Evolutionary conservation across 805 yeast genomes (phyloP).

Genomic region (Dipodascus geniculatus): DNA sequence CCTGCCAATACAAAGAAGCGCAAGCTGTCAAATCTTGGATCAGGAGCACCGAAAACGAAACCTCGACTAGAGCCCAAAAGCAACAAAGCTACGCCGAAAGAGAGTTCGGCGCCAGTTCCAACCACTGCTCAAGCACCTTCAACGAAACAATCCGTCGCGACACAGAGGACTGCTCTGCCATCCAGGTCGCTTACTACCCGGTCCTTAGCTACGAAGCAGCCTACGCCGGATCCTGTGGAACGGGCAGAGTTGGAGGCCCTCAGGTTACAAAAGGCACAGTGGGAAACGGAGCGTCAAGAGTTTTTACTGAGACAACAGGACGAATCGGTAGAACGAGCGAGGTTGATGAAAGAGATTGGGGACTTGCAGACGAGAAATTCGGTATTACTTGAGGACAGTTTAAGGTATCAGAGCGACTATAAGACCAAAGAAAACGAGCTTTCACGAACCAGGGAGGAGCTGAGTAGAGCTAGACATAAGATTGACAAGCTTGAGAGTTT

Average conservation of each 20-base stretch:
- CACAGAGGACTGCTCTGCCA: background rate
- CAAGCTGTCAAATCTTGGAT: background rate
- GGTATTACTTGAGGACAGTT: background rate
- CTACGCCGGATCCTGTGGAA: slow-evolving; percentile 18
- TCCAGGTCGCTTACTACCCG: background rate
- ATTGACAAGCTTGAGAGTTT: background rate
- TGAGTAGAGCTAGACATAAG: background rate
- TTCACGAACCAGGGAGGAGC: background rate
- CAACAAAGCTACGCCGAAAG: background rate
- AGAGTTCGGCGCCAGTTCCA: no score
- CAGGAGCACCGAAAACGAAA: background rate
- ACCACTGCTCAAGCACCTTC: no score
- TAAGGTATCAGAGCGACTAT: background rate
- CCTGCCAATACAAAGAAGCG: background rate
- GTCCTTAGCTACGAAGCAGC: background rate
- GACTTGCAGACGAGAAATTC: slow-evolving; percentile 18
- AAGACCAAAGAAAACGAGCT: background rate
- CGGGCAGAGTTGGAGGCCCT: slow-evolving; percentile 40
- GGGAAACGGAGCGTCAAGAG: slow-evolving; percentile 30
- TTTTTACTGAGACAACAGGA: slow-evolving; percentile 23
- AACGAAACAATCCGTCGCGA: no score
- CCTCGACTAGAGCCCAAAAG: background rate
- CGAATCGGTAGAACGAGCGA: slow-evolving; percentile 22
- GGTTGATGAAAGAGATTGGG: slow-evolving; percentile 25
- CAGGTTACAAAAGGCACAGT: slow-evolving; percentile 39